These are phyloP conservation scores for Hypoxylon perforatum DNA, from an alignment of 495 filamentous ascomycete species.

Conservation along the genomic window DNA sequence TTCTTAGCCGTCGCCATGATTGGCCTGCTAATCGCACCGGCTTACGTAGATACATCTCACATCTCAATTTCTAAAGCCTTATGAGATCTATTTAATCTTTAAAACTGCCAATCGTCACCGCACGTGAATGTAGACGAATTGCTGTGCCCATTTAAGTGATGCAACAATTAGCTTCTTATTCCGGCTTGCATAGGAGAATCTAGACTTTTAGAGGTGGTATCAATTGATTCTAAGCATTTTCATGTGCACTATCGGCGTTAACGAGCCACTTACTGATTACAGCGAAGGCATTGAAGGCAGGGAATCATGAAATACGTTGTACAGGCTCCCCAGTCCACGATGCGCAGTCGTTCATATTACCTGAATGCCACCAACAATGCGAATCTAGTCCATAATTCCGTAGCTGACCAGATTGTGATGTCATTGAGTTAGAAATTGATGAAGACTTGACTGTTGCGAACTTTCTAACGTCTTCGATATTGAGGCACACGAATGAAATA, in stretches of 20 bases:
- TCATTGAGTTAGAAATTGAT: too few species aligned
- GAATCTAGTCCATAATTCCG: too few species aligned
- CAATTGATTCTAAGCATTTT: too few species aligned
- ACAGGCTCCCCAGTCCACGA: too few species aligned
- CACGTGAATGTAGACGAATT: constrained; percentile 14
- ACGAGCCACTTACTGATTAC: too few species aligned
- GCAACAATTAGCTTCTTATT: background rate
- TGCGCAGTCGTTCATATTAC: too few species aligned
- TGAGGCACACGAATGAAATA: background rate
- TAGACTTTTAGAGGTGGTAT: background rate
- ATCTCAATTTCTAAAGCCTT: background rate
- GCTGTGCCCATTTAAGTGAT: background rate
- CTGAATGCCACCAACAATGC: too few species aligned
- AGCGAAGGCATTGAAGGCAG: too few species aligned
- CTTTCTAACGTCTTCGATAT: too few species aligned
- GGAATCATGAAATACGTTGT: too few species aligned
- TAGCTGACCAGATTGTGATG: too few species aligned
- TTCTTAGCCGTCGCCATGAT: constrained; percentile 14
- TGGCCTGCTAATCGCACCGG: constrained; percentile 7
- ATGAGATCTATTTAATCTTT: constrained; percentile 1
- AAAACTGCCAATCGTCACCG: constrained; percentile 19
- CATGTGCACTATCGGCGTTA: too few species aligned
- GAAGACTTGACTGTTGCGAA: background rate
- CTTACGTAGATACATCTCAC: constrained; percentile 5
- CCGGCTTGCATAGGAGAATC: background rate